Conservation (phyloP, 2,329 filamentous ascomycete genomes). For the Alternaria atra region DNA sequence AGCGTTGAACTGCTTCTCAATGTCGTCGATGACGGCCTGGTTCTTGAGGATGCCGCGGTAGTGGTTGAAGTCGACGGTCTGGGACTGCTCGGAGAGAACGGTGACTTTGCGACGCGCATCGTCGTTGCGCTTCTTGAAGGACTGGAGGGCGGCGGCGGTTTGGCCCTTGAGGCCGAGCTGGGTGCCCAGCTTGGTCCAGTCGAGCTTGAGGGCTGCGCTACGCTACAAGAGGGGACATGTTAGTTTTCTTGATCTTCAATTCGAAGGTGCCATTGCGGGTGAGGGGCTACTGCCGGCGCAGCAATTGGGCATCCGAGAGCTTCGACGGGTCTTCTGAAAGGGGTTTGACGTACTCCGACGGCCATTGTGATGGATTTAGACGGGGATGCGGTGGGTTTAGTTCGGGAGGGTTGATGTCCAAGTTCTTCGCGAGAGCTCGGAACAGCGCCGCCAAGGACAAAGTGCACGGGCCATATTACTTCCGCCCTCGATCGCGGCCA, state of each 20-base stretch:
- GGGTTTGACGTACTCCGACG: constrained; percentile 52
- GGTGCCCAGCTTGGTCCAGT: constrained; percentile 94
- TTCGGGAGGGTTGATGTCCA: constrained; percentile 59
- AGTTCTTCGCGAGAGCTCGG: constrained; percentile 35
- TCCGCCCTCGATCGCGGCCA: constrained; percentile 13
- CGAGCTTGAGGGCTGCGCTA: constrained; percentile 98
- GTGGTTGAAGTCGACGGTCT: constrained; percentile 88
- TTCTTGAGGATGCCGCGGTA: constrained; percentile 96
- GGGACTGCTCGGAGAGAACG: constrained; percentile 81
- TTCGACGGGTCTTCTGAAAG: constrained; percentile 25
- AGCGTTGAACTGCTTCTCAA: constrained; percentile 90
- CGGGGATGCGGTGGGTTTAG: constrained; percentile 48
- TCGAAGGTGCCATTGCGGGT: constrained; percentile 39
- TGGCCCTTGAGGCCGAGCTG: constrained; percentile 96
- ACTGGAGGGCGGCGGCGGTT: constrained; percentile 88
- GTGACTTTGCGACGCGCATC: constrained; percentile 94
- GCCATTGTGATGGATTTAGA: constrained; percentile 55
- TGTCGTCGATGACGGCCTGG: constrained; percentile 92
- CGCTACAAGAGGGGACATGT: constrained; percentile 66
- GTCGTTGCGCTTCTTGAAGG: constrained; percentile 99
- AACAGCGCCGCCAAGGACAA: constrained; percentile 22
- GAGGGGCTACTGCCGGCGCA: constrained; percentile 36
- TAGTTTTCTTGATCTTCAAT: constrained; percentile 40
- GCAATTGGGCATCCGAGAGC: constrained; percentile 41
- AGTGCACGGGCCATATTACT: constrained; percentile 5